Evolutionary conservation across 78 protist species (phyloP).

Genomic region (Cavenderia fasciculata): DNA sequence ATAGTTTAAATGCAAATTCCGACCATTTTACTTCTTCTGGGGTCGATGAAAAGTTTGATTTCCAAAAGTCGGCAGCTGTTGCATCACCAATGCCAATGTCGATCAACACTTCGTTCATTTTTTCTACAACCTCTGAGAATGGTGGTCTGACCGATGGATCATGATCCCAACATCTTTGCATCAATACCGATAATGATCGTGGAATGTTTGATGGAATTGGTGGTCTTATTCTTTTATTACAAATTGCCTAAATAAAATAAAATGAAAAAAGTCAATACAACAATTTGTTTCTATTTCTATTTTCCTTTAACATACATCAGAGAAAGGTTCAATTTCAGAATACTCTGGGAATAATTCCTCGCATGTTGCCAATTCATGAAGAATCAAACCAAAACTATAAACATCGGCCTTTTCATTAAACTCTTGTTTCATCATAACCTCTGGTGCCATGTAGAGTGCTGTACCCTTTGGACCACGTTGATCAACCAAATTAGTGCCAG

Average conservation of each 20-base stretch:
- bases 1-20: constrained; percentile 7
- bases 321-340: constrained; percentile 68
- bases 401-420: constrained; percentile 83
- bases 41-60: constrained; percentile 1
- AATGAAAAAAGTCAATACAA: no score
- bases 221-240: constrained; percentile 68
- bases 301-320: constrained; percentile 29
- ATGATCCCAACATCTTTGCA: constrained; percentile 78
- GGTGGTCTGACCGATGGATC: constrained; percentile 69
- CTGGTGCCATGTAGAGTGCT: constrained; percentile 82
- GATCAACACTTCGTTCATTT: constrained; percentile 65
- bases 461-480: constrained; percentile 83
- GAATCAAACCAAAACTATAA: constrained; percentile 81
- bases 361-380: constrained; percentile 73
- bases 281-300: no score
- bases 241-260: constrained; percentile 35
- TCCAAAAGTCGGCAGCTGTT: constrained; percentile 72
- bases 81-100: constrained; percentile 48
- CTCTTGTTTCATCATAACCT: constrained; percentile 80
- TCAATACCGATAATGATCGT: constrained; percentile 20
- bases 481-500: constrained; percentile 60
- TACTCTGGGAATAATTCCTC: constrained; percentile 79
- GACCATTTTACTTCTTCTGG: constrained; percentile 61
- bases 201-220: constrained; percentile 44
- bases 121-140: constrained; percentile 39